phyloP scores from a whole-genome alignment of 148 eudicot species.

The Persicaria maculosa region DNA sequence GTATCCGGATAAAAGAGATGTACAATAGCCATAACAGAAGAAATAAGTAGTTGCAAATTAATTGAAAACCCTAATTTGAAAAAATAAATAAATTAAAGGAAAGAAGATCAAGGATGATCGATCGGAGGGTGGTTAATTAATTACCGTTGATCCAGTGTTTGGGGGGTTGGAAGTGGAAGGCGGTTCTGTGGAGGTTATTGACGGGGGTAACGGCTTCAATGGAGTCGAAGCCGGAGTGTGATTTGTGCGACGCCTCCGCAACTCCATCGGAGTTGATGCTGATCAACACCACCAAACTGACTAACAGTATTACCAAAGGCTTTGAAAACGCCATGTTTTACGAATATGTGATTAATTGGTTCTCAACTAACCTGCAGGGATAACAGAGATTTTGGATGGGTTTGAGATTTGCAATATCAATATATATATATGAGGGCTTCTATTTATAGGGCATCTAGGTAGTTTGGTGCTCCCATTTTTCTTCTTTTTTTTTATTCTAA shows the following conservation, averaged over 20 bases:
- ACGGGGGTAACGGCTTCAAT: background rate
- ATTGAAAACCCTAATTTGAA: background rate
- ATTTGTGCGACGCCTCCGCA: conserved; percentile 4
- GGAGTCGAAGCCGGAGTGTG: background rate
- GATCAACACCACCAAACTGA: background rate
- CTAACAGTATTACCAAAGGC: background rate
- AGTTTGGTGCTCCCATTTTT: no score
- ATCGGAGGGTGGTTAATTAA: background rate
- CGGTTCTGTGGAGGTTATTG: conserved; percentile 15
- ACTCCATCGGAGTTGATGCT: background rate
- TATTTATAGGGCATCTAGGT: no score
- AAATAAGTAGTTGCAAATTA: background rate
- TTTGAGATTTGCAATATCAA: no score
- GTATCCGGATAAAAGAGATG: background rate
- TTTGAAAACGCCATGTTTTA: background rate
- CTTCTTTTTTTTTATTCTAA: no score
- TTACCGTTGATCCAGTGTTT: conserved; percentile 34
- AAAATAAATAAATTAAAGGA: background rate
- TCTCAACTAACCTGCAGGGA: no score
- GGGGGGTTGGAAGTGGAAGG: conserved; percentile 28
- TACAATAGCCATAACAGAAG: background rate
- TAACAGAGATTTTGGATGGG: no score
- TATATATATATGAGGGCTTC: no score
- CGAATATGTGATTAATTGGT: no score
- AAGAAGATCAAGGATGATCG: no score